Percentiles rank a stretch among this genome's conserved stretches.
Conservation (phyloP, 2,329 filamentous ascomycete genomes). For the Xylaria sp. region DNA sequence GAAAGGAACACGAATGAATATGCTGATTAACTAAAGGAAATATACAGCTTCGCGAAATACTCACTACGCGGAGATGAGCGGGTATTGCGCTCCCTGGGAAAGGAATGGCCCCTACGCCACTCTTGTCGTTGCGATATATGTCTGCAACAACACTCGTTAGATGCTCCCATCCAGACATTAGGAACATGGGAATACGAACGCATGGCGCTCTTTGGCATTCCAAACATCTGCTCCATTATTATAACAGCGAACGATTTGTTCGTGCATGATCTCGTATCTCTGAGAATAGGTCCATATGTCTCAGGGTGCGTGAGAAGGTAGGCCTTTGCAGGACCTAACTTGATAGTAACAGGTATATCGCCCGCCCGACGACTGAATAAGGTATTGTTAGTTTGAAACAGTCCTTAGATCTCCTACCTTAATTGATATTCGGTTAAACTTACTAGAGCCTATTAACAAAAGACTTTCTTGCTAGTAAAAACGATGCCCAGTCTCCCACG, state of each 20-base stretch:
- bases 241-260: constrained; percentile 28
- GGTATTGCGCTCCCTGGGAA: constrained; percentile 16
- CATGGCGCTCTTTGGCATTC: constrained; percentile 23
- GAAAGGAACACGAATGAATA: not conserved
- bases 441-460: constrained; percentile 18
- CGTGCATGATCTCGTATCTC: constrained; percentile 24
- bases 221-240: constrained; percentile 28
- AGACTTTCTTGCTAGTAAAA: constrained; percentile 20
- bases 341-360: constrained; percentile 14
- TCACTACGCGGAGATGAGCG: constrained; percentile 17
- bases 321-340: constrained; percentile 13
- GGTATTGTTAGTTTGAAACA: not conserved
- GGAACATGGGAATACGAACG: not conserved
- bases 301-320: constrained; percentile 26
- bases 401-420: not conserved
- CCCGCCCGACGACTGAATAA: constrained; percentile 2
- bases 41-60: not conserved
- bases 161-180: not conserved
- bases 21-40: not conserved
- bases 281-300: constrained; percentile 22
- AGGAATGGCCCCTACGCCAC: constrained; percentile 11
- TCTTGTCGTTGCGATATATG: constrained; percentile 25
- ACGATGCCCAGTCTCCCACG: constrained; percentile 11
- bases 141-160: constrained; percentile 7
- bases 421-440: not conserved